Evolutionary conservation across 2,329 filamentous ascomycete genomes (phyloP).

Genomic region (Colletotrichum endophyticum): DNA sequence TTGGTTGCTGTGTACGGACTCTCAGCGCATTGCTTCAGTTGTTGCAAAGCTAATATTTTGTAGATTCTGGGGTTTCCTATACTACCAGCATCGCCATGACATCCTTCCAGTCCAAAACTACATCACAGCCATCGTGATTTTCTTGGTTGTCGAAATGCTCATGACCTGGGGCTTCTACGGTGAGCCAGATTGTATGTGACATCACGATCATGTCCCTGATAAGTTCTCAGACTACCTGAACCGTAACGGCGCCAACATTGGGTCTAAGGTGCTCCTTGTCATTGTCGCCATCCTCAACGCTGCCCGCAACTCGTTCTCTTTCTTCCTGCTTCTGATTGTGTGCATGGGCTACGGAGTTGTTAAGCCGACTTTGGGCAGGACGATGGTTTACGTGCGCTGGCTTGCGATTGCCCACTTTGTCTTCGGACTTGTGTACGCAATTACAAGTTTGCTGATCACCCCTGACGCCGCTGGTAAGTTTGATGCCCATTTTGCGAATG

Average conservation of each 20-base stretch:
- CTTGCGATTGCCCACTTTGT: constrained; percentile 92
- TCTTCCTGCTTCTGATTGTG: constrained; percentile 96
- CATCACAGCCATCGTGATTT: constrained; percentile 94
- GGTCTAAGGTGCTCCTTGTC: constrained; percentile 85
- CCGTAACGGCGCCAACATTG: constrained; percentile 80
- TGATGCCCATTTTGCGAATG: not conserved
- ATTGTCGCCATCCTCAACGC: constrained; percentile 94
- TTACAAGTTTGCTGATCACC: constrained; percentile 86
- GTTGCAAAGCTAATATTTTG: constrained; percentile 23
- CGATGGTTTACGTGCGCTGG: constrained; percentile 92
- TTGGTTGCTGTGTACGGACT: constrained; percentile 71
- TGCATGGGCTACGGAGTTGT: constrained; percentile 99
- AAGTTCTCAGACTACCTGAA: constrained; percentile 80
- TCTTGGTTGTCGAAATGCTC: constrained; percentile 93
- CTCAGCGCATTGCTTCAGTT: not conserved
- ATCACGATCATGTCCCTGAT: constrained; percentile 34
- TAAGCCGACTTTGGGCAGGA: constrained; percentile 87
- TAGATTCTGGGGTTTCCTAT: constrained; percentile 91
- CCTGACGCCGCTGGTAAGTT: constrained; percentile 78
- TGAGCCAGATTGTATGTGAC: constrained; percentile 39
- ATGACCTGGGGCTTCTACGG: constrained; percentile 99
- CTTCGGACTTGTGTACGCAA: constrained; percentile 91
- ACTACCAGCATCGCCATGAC: constrained; percentile 91
- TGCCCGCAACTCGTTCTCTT: constrained; percentile 94
- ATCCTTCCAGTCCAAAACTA: constrained; percentile 97